These are phyloP conservation scores for Anethum foeniculum DNA, from an alignment of 140 eudicot species.

Conservation along the genomic window DNA sequence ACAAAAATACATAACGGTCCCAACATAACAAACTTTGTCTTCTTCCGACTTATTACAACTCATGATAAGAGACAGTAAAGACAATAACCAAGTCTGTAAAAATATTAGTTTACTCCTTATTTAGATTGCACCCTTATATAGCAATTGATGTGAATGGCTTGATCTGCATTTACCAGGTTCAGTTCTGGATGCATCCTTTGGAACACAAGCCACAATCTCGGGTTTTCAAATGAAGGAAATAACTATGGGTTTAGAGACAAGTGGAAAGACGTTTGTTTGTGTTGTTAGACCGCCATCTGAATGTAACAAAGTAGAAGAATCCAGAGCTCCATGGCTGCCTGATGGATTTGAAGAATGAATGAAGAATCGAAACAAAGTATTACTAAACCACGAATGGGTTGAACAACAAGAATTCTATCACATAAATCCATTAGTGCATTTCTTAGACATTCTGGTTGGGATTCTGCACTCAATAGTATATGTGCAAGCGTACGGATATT, in stretches of 20 bases:
- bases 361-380: constrained; percentile 25
- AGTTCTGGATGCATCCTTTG: constrained; percentile 58
- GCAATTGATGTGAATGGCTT: constrained; percentile 47
- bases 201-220: constrained; percentile 43
- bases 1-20: too few species aligned
- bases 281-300: constrained; percentile 2
- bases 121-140: too few species aligned
- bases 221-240: constrained; percentile 56
- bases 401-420: constrained; percentile 61
- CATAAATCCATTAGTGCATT: constrained; percentile 55
- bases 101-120: too few species aligned
- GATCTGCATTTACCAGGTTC: constrained; percentile 23
- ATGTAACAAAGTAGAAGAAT: constrained; percentile 31
- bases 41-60: too few species aligned
- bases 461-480: constrained; percentile 53
- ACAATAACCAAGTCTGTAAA: too few species aligned
- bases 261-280: constrained; percentile 54
- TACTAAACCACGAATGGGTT: constrained; percentile 50
- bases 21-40: too few species aligned
- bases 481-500: constrained; percentile 31
- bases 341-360: constrained; percentile 38
- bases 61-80: too few species aligned
- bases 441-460: constrained; percentile 74
- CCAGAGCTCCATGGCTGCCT: constrained; percentile 63
- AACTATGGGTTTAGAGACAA: constrained; percentile 49